These are phyloP conservation scores for Moricandia arvensis DNA, from an alignment of 345 rosid genomes.

Conservation along the genomic window DNA sequence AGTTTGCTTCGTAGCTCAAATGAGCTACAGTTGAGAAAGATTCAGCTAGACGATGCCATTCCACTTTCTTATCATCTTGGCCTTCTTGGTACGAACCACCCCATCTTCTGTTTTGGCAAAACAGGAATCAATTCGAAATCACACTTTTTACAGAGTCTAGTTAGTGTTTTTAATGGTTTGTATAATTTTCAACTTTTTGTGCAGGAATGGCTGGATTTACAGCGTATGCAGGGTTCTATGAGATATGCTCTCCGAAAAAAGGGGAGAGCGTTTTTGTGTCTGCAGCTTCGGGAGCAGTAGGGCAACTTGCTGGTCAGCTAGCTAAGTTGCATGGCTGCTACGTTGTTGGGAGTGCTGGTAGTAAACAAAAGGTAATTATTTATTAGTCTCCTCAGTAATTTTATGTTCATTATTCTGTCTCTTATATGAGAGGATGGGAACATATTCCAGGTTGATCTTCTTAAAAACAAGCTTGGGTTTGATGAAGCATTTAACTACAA, in stretches of 20 bases:
- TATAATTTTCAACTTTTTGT: neutral
- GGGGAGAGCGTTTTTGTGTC: constrained; percentile 66
- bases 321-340: constrained; percentile 74
- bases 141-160: neutral
- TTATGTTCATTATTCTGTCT: neutral
- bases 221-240: constrained; percentile 66
- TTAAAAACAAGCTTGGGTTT: constrained; percentile 59
- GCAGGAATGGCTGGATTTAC: constrained; percentile 81
- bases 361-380: constrained; percentile 44
- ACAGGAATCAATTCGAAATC: neutral
- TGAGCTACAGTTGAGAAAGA: constrained; percentile 44
- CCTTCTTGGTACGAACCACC: constrained; percentile 56
- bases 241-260: constrained; percentile 59
- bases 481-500: constrained; percentile 81
- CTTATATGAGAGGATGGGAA: neutral
- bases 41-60: constrained; percentile 43
- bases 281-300: constrained; percentile 76
- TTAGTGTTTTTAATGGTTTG: neutral
- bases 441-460: constrained; percentile 52
- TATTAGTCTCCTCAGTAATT: neutral
- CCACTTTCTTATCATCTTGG: constrained; percentile 74
- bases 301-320: constrained; percentile 78
- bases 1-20: constrained; percentile 46
- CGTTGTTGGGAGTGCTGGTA: constrained; percentile 74
- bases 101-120: neutral